phyloP scores from a whole-genome alignment of 495 filamentous ascomycete genomes.

The Xylaria longipes region DNA sequence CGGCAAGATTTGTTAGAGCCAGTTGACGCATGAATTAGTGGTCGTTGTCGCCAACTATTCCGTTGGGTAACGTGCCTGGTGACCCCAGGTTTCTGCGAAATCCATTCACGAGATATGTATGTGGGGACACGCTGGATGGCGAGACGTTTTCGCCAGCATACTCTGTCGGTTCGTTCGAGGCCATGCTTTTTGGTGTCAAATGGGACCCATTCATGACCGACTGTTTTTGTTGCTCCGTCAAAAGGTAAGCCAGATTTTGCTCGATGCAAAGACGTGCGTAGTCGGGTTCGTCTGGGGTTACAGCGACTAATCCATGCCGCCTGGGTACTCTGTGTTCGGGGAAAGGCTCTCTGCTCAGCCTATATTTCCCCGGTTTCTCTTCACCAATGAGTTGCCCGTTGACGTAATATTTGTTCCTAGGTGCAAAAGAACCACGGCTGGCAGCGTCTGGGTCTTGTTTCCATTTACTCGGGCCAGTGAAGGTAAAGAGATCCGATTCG shows the following conservation, averaged over 20 bases:
- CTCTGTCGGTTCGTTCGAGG: constrained; percentile 38
- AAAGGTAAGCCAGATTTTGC: constrained; percentile 50
- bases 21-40: constrained; percentile 9
- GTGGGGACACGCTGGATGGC: constrained; percentile 32
- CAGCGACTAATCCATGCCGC: constrained; percentile 49
- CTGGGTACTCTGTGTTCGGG: constrained; percentile 54
- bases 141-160: constrained; percentile 34
- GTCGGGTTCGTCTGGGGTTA: constrained; percentile 53
- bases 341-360: constrained; percentile 52
- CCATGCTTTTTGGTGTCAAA: constrained; percentile 40
- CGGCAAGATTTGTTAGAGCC: background rate
- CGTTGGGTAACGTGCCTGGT: constrained; percentile 33
- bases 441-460: constrained; percentile 56
- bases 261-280: constrained; percentile 53
- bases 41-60: constrained; percentile 23
- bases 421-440: constrained; percentile 48
- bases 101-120: constrained; percentile 34
- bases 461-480: constrained; percentile 54
- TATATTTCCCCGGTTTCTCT: constrained; percentile 41
- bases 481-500: constrained; percentile 45
- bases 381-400: constrained; percentile 55
- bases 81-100: constrained; percentile 33
- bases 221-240: constrained; percentile 44
- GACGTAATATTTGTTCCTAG: constrained; percentile 54
- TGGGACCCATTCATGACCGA: constrained; percentile 36